Conservation (phyloP, 2,329 filamentous ascomycete species). For the Coleophoma crateriformis region DNA sequence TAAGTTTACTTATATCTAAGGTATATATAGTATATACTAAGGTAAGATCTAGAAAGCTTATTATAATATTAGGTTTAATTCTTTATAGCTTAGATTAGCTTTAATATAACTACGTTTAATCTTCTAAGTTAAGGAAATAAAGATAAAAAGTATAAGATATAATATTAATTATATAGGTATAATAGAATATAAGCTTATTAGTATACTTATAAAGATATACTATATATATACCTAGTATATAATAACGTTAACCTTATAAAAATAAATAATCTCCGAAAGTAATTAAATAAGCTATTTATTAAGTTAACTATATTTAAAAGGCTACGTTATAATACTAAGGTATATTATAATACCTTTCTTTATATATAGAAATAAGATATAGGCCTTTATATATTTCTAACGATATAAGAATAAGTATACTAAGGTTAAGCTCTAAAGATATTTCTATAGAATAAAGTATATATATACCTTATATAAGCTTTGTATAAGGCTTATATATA, state of each 20-base stretch:
- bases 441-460: background rate
- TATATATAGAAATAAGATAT: background rate
- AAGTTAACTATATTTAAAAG: background rate
- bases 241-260: background rate
- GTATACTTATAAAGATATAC: background rate
- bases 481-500: background rate
- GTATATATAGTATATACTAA: background rate
- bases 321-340: background rate
- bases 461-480: background rate
- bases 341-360: background rate
- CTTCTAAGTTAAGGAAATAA: background rate
- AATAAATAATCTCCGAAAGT: background rate
- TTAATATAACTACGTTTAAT: background rate
- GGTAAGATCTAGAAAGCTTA: no score
- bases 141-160: background rate
- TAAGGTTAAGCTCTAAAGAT: background rate
- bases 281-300: background rate
- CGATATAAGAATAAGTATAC: background rate
- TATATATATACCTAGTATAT: background rate
- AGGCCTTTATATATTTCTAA: background rate
- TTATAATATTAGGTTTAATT: no score
- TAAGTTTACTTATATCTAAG: background rate
- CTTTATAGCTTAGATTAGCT: background rate
- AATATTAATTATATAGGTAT: background rate
- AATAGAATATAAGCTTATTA: background rate